Evolutionary conservation across 176 grass and related monocot genomes (phyloP), one percentile per base, ranked within the genome.

Genomic region (Raddia distichophylla): DNA sequence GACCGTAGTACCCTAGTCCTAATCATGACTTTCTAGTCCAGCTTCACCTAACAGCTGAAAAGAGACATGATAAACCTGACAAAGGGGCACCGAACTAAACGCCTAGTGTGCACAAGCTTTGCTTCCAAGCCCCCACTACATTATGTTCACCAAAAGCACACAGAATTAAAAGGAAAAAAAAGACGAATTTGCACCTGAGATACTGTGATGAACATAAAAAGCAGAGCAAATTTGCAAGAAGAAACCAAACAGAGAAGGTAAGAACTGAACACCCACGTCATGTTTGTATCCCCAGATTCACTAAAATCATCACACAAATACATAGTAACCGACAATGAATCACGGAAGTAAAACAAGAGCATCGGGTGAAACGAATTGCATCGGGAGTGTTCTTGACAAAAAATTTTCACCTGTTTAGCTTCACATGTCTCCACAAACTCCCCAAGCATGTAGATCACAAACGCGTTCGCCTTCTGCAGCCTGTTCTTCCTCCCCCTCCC

Each of bases 361-460:
- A 33, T 3, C 16, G 35, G 56, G 10, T 12, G 7, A 64, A 80
- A 80, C 5, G 43, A 61, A 80, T 67, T 15, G 59, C 52, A 56
- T 61, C 32, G 5, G 3, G 1, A 75, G 63, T n/a, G 44, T 8
- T 48, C 32, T 33, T 11, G 59, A 17, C 67, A 3, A 3, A 40
- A 40, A 43, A 10, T 56, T 65, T 60, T 43, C 75, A 98, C 95
- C 96, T 95, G 96, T 53, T 95, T 99, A n/a, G 75, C 86, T 69
- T 95, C 88, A 35, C 92, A 91, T 8, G 83, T 82, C 32, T 92
- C 91, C 20, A 91, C 87, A 35, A 93, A 80, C 67, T 99, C 96
- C 32, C 93, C 96, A 13, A 99, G 93, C 84, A 91, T 82, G 60
- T 94, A 85, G 82, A 99, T 99, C 16, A 99, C 90, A 71, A 91